These are phyloP conservation scores for Pestalotiopsis sp. DNA, from an alignment of 2,329 filamentous ascomycete genomes.

Conservation along the genomic window DNA sequence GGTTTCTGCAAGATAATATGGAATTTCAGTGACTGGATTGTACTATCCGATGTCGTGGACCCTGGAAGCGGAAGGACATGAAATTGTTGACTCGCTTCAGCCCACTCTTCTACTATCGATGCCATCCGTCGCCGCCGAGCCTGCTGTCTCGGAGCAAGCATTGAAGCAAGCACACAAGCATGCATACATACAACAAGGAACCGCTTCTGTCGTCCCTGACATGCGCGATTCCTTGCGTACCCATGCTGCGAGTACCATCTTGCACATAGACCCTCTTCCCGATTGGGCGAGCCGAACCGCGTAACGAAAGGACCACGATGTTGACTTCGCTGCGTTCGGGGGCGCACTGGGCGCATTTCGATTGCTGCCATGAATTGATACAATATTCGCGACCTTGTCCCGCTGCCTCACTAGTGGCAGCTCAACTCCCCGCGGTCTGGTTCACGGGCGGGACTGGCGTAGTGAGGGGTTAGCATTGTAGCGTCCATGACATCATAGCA, in stretches of 20 bases:
- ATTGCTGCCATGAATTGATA: neutral
- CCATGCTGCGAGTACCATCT: neutral
- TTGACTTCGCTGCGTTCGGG: neutral
- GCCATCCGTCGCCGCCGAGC: neutral
- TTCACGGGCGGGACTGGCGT: neutral
- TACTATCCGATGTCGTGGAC: constrained; percentile 7
- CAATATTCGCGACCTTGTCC: neutral
- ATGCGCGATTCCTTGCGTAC: neutral
- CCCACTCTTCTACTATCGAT: neutral
- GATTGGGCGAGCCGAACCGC: neutral
- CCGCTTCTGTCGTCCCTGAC: neutral
- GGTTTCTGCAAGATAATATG: constrained; percentile 5
- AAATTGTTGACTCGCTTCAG: neutral
- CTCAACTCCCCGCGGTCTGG: constrained; percentile 5
- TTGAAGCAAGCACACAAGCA: neutral
- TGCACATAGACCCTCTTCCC: neutral
- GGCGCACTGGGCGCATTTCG: no score
- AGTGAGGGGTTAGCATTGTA: neutral
- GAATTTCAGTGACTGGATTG: constrained; percentile 4
- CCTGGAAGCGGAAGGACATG: neutral
- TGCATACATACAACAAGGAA: neutral
- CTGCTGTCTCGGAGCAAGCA: neutral
- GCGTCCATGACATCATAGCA: neutral
- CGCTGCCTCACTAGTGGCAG: neutral
- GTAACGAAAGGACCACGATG: neutral